Conservation (phyloP, 2,329 filamentous ascomycete genomes). For the Xylogone sp. region DNA sequence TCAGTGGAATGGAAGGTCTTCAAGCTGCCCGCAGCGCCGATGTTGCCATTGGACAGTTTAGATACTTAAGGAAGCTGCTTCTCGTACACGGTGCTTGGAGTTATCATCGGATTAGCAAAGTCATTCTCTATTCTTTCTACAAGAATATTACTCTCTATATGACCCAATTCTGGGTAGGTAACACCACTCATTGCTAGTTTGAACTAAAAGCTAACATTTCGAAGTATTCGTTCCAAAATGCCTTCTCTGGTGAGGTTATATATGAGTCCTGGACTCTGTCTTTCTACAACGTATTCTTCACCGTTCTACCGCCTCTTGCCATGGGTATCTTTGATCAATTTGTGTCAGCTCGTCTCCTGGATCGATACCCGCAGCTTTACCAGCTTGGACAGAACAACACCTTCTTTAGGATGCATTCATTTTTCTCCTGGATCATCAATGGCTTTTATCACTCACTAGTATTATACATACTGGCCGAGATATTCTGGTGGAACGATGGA, state of each 20-base stretch:
- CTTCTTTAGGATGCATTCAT: conserved; percentile 92
- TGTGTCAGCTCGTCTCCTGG: conserved; percentile 87
- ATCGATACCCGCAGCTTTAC: conserved; percentile 95
- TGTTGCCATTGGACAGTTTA: conserved; percentile 93
- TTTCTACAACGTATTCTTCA: conserved; percentile 99
- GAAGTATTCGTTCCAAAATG: conserved; percentile 95
- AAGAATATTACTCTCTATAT: conserved; percentile 99
- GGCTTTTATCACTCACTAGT: conserved; percentile 94
- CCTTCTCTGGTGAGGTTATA: conserved; percentile 95
- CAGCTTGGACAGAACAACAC: conserved; percentile 86
- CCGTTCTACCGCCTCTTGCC: conserved; percentile 85
- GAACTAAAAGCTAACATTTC: conserved; percentile 22
- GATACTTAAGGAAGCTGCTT: conserved; percentile 87
- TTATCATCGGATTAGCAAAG: conserved; percentile 94
- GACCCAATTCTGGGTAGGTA: conserved; percentile 95
- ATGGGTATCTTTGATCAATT: conserved; percentile 98
- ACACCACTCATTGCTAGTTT: neutral
- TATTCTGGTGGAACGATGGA: conserved; percentile 79
- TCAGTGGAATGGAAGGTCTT: conserved; percentile 93
- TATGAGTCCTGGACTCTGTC: conserved; percentile 99
- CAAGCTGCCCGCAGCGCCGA: conserved; percentile 95
- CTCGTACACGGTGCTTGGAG: conserved; percentile 97
- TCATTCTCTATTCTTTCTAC: conserved; percentile 98
- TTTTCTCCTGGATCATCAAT: conserved; percentile 88
- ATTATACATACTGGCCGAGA: conserved; percentile 79